phyloP scores from a whole-genome alignment of 257 asterid genomes.

The Gynochthodes officinalis region DNA sequence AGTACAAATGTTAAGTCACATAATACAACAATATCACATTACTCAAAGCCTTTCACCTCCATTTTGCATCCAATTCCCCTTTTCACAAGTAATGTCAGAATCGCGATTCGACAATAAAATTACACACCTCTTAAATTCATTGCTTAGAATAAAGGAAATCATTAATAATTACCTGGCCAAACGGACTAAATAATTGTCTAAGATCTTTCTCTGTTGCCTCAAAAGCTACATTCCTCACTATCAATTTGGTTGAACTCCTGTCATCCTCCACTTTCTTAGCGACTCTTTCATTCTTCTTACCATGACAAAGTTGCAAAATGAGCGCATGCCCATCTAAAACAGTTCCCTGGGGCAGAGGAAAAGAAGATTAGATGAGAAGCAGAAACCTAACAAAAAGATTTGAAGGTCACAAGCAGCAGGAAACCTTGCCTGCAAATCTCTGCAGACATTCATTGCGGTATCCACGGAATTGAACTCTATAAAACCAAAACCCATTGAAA shows the following conservation, averaged over 20 bases:
- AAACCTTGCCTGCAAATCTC: slow-evolving; percentile 63
- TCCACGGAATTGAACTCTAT: slow-evolving; percentile 79
- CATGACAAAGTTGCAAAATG: slow-evolving; percentile 74
- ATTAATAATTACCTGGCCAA: slow-evolving; percentile 68
- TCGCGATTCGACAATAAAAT: background rate
- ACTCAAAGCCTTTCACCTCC: background rate
- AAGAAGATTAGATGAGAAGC: slow-evolving; percentile 16
- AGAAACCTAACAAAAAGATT: slow-evolving; percentile 1
- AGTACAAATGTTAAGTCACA: background rate
- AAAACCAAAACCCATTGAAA: slow-evolving; percentile 95
- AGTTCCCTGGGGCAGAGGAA: slow-evolving; percentile 54
- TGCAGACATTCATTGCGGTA: slow-evolving; percentile 71
- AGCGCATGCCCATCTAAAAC: slow-evolving; percentile 97
- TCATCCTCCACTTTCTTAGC: slow-evolving; percentile 49
- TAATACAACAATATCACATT: no score
- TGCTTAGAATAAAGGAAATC: background rate
- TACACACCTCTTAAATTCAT: background rate
- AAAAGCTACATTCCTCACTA: slow-evolving; percentile 88
- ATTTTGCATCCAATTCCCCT: background rate
- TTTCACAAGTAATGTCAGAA: background rate
- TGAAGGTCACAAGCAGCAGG: background rate
- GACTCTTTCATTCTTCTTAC: slow-evolving; percentile 51
- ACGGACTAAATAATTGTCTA: slow-evolving; percentile 72
- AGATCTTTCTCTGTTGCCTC: slow-evolving; percentile 97
- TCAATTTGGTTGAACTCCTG: slow-evolving; percentile 81